phyloP scores from a whole-genome alignment of 192 early-diverging fungal genomes.

The Dissophora ornata region DNA sequence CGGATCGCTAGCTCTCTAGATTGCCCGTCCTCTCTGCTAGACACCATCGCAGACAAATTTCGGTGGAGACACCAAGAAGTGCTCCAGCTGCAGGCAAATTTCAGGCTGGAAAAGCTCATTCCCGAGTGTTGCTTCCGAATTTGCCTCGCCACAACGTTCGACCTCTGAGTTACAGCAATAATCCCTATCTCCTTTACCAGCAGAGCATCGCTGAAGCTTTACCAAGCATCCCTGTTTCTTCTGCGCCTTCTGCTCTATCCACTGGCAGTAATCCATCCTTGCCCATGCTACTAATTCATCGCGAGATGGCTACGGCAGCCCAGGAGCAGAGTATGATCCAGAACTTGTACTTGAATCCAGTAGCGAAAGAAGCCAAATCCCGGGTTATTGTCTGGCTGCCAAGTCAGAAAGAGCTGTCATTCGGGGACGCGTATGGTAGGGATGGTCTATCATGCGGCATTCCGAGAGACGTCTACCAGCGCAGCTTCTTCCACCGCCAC shows the following conservation, averaged over 20 bases:
- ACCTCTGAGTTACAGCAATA: neutral
- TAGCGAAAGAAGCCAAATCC: constrained; percentile 9
- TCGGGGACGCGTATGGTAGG: constrained; percentile 12
- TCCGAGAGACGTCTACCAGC: neutral
- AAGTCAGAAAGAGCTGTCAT: constrained; percentile 35
- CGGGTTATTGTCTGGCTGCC: constrained; percentile 33
- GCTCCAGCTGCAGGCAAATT: too few species aligned
- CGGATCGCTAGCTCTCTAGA: neutral
- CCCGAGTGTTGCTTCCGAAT: constrained; percentile 13
- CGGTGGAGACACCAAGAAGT: too few species aligned
- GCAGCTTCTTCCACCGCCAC: too few species aligned
- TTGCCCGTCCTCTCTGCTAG: neutral
- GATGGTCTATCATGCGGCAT: constrained; percentile 7
- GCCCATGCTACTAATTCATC: constrained; percentile 35
- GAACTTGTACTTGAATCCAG: constrained; percentile 24
- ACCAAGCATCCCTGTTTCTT: constrained; percentile 6
- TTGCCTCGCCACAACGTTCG: neutral
- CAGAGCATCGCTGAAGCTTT: neutral
- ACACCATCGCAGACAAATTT: neutral
- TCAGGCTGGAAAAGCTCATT: neutral
- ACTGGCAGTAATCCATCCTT: neutral
- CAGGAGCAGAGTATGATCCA: constrained; percentile 23
- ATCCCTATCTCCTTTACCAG: constrained; percentile 2
- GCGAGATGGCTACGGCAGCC: constrained; percentile 22
- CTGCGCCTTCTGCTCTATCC: neutral